Evolutionary conservation across 2,329 filamentous ascomycete species (phyloP).

Genomic region (Fusarium irregulare): DNA sequence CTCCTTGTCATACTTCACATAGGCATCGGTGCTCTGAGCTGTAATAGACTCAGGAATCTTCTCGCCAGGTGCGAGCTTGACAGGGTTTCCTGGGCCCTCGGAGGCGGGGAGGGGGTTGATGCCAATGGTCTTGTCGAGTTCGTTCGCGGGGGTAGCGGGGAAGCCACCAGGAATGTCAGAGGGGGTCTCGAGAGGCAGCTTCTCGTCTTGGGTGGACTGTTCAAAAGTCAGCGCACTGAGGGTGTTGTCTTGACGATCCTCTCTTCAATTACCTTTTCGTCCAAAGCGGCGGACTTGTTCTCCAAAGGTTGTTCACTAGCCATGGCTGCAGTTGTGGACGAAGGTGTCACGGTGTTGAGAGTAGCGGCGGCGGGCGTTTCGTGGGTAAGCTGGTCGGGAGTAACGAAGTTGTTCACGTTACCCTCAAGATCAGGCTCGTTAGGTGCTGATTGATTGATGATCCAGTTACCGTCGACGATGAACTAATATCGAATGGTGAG

Average conservation of each 20-base stretch:
- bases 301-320: constrained; percentile 69
- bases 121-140: constrained; percentile 64
- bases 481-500: constrained; percentile 69
- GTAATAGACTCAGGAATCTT: constrained; percentile 78
- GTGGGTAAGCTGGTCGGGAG: constrained; percentile 73
- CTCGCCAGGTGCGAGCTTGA: constrained; percentile 82
- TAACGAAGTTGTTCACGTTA: constrained; percentile 94
- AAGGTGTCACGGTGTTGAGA: constrained; percentile 75
- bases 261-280: constrained; percentile 38
- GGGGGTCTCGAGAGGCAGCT: constrained; percentile 50
- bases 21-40: constrained; percentile 74
- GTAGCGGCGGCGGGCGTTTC: constrained; percentile 60
- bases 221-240: constrained; percentile 26
- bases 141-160: constrained; percentile 74
- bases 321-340: constrained; percentile 77
- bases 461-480: constrained; percentile 93
- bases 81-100: constrained; percentile 78
- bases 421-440: constrained; percentile 84
- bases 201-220: constrained; percentile 27
- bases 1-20: constrained; percentile 82
- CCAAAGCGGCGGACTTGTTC: constrained; percentile 45
- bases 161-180: constrained; percentile 59
- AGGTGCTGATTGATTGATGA: constrained; percentile 81
- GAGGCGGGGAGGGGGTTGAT: constrained; percentile 72
- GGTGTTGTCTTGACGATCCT: constrained; percentile 21